Conservation (phyloP, 495 filamentous ascomycete genomes). For the Cetradonia linearis region DNA sequence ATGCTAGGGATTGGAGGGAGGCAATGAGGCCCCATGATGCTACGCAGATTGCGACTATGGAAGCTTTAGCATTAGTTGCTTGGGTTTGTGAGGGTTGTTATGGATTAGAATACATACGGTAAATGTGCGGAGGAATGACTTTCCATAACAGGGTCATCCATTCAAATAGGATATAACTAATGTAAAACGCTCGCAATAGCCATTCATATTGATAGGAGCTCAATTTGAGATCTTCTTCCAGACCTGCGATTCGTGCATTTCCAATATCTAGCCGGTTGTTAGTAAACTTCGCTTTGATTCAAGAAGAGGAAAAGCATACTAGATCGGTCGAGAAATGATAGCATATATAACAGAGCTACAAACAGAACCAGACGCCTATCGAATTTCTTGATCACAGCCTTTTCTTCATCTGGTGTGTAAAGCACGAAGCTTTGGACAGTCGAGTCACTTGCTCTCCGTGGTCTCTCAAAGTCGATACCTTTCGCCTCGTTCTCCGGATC, state of each 20-base stretch:
- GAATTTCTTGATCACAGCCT: constrained; percentile 57
- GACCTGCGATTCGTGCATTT: constrained; percentile 66
- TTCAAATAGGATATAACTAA: constrained; percentile 67
- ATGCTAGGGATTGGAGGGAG: constrained; percentile 58
- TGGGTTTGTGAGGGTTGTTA: neutral
- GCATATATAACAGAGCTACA: constrained; percentile 68
- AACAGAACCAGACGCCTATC: constrained; percentile 70
- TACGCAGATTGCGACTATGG: constrained; percentile 38
- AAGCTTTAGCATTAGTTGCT: constrained; percentile 25
- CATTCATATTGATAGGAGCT: constrained; percentile 52
- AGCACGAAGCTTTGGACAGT: constrained; percentile 43
- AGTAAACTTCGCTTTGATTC: constrained; percentile 8
- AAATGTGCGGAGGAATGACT: constrained; percentile 47
- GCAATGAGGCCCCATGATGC: constrained; percentile 58
- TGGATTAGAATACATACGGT: constrained; percentile 32
- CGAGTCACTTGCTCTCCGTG: constrained; percentile 30
- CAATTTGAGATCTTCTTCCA: constrained; percentile 53
- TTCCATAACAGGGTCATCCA: constrained; percentile 58
- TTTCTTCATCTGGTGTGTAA: constrained; percentile 70
- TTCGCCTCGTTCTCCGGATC: neutral
- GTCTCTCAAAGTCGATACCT: neutral
- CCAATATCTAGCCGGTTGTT: constrained; percentile 51
- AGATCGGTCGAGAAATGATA: constrained; percentile 70
- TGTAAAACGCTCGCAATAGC: constrained; percentile 58
- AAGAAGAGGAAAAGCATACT: constrained; percentile 38